Evolutionary conservation across 129 eudicot genomes (phyloP), one percentile per base, ranked within the genome.

Genomic region (Helichrysum umbraculigerum): DNA sequence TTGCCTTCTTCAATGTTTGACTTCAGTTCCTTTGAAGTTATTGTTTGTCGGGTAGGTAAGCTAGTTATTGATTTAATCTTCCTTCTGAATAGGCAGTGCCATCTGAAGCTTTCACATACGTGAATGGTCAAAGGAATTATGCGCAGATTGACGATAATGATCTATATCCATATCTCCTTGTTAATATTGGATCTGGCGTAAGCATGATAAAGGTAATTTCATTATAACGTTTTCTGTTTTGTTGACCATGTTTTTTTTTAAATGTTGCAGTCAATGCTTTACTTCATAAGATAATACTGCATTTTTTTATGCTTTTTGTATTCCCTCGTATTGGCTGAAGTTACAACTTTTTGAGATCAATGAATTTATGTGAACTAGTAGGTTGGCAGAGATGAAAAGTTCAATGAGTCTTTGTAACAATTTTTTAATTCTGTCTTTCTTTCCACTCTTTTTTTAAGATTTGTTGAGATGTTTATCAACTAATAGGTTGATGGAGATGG

Each of bases 161-260:
- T 89, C 81, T 94, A 81, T 94, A 83, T 77, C 98, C 98, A 7
- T 94, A 91, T 81, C 96, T 94, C 71, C 93, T 94, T 58, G 97
- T 94, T 39, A 94, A 91, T 76, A 86, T 94, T 64, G 98, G 98
- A 35, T 94, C 98, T 65, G 98, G 98, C 61, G 97, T 94, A 72
- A 94, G 98, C 92, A 94, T 94, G 97, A 94, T 94, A 74, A 94
- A 94, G 98, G 98, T 94, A 78, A 62, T 42, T 79, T 52, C 75
- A 19, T 7, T 62, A 33, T 47, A 47, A 47, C 5, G 41, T 34
- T 33, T 28, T 4, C 61, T 54, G 22, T 2, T 50, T 73, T 44
- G 4, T 41, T 35, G 58, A 51, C 41, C 70, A 4, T 28, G 15
- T 65, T 66, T 22, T 6, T 22, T 15, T 72, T 47, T 65, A 21